Evolutionary conservation across 345 rosid species (phyloP), one percentile per base, ranked within the genome.

Genomic region (Acer negundo): DNA sequence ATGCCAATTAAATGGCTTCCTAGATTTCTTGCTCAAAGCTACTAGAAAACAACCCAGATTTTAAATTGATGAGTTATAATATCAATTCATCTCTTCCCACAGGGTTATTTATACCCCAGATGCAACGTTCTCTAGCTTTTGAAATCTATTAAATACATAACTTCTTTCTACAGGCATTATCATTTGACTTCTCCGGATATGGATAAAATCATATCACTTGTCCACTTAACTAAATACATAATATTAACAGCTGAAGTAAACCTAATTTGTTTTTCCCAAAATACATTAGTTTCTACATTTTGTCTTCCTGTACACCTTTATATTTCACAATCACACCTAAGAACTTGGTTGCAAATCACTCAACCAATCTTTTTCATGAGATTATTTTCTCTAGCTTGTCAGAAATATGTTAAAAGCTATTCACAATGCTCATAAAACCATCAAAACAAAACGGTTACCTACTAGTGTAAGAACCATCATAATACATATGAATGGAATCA

Each of bases 381-480:
- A 58, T 16, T 17, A 42, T 67, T 40, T 23, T 28, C 67, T 24
- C 51, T 74, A 70, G 62, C 68, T 10, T 28, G 38, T 44, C 47
- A 42, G 64, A 42, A 51, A 23, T 11, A 19, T 56, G 53, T 40
- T 47, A 24, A 78, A 73, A 65, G 75, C 20, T 62, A 35, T 58
- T 69, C 51, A 28, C 20, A n/a, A 74, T 19, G 69, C 70, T 51
- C 47, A 49, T 23, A 77, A 51, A 68, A 31, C 38, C 47, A 82
- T n/a, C 11, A 3, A 62, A n/a, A 63, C 10, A 70, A 62, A 76
- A 72, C 13, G 44, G 61, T 26, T 38, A 74, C 74, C 69, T 59
- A 88, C 90, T 90, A 69, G 44, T 64, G 35, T 23, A 70, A 59
- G 70, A 59, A 67, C 70, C 77, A 63, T 51, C 81, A 46, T 69